These are phyloP conservation scores for Ustilago hordei DNA, from an alignment of 1,284 basidiomycete species.

Conservation along the genomic window DNA sequence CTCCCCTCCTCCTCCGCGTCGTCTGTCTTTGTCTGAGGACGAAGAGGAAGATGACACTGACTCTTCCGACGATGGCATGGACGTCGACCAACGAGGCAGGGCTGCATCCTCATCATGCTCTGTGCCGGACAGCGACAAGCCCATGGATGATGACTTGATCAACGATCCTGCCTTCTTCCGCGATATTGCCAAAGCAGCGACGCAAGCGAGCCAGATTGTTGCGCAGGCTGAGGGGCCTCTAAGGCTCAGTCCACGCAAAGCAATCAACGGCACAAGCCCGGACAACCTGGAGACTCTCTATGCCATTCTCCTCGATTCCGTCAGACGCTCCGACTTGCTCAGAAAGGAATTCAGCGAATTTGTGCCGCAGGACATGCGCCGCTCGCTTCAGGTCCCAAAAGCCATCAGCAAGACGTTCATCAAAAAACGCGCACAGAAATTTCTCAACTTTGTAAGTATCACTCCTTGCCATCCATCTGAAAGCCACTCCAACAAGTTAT, in stretches of 20 bases:
- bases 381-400: slow-evolving; percentile 6
- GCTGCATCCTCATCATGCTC: neutral
- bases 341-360: slow-evolving; percentile 24
- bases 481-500: neutral
- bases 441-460: slow-evolving; percentile 23
- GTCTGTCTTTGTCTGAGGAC: neutral
- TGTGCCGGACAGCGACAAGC: neutral
- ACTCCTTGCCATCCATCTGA: neutral
- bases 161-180: neutral
- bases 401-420: slow-evolving; percentile 14
- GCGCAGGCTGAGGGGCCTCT: neutral
- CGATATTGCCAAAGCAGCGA: neutral
- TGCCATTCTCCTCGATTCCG: neutral
- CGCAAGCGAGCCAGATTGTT: neutral
- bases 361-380: slow-evolving; percentile 1
- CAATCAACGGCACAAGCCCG: neutral
- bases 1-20: neutral
- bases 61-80: neutral
- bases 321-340: slow-evolving; percentile 18
- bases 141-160: neutral
- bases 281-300: slow-evolving; percentile 1
- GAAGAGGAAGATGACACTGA: neutral
- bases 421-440: slow-evolving; percentile 7
- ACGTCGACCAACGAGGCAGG: neutral
- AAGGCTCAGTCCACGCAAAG: neutral